Evolutionary conservation across 2,329 filamentous ascomycete species (phyloP), one percentile per base, ranked within the genome.

Genomic region (Cladophialophora exuberans): DNA sequence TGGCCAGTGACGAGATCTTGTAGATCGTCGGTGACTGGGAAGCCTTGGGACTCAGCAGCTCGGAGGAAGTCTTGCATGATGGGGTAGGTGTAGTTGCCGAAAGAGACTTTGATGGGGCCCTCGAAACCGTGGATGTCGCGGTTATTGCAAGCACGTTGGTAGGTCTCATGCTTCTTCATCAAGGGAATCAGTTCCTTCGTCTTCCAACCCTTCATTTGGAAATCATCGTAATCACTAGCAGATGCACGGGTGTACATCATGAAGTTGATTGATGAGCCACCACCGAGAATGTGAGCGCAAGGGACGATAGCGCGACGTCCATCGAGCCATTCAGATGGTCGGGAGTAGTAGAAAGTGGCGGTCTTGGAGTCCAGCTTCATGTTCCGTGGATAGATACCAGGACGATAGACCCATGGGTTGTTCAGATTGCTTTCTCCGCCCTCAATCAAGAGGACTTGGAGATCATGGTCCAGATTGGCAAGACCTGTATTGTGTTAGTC

Each of bases 81-180:
- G 1, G 88, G 88, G 63, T 92, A 92, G 3, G 85, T 88, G 71
- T 90, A 87, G 72, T 90, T 90, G 51, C 87, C 86, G 61, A 91
- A 91, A 0, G 87, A 90, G 33, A 90, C 87, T 73, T 90, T 90
- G 75, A 91, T 90, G 0, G 89, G 89, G 0, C 89, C 88, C 28
- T 90, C 87, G 52, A 86, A 89, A 1, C 89, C 89, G 65, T 93
- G 89, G 18, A 88, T 64, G 54, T 72, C 81, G 67, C 73, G 76
- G 68, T 86, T 86, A 63, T 83, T 83, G 44, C 76, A 82, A 5
- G 84, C 74, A 31, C 83, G 73, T 28, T 91, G 88, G 64, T 90
- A 91, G 0, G 87, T 90, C 74, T 91, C 88, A 58, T 90, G 85
- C 76, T 91, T 91, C 75, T 76, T 87, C 87, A 90, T 90, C 17